Base-by-base conservation (phyloP, 164 flowering plant species). In the Nymphaea thermarum region DNA sequence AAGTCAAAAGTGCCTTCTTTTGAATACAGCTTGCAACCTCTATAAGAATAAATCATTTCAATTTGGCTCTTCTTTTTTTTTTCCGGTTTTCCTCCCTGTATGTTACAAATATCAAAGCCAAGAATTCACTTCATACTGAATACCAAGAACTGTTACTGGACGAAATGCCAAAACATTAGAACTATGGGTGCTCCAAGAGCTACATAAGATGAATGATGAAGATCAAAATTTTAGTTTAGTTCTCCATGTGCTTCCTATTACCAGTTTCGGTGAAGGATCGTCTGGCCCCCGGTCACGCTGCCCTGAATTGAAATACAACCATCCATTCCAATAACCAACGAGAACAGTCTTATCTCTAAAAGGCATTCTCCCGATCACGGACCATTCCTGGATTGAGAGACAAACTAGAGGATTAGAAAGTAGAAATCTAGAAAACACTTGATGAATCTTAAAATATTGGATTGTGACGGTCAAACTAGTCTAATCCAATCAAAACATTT, bases 261-360 rank as follows among this genome's bases (percentile, higher is more conserved):
- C 96, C 76, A 85, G 82, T 74, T 51, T 82, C 5, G 97, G 99
- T 8, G 82, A 68, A n/a, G 99, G 96, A 82, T 94, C 83, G 64
- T 88, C 89, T 0, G 88, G 91, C 42, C 98, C 98, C 76, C 82
- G 81, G 75, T 94, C 98, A 45, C 96, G 80, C 76, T 91, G 98
- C 43, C 98, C 98, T 0, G 97, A 94, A 10, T 97, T 91, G 74
- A 94, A 91, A 66, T 94, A 94, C 74, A 94, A 63, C 84, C 83
- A 87, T 18, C 97, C 96, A 72, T 91, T 72, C 96, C 96, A 94
- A 74, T 75, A 88, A 2, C 90, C 96, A 64, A 77, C 88, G 5
- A 90, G 78, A 45, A 96, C 82, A 3, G 97, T 94, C 79, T 94
- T 94, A 42, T 86, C 81, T 3, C 99, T 89, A 69, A 70, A 94